A percentile compares a stretch with the other conserved stretches of the same genome.
Conservation (phyloP, 2,329 filamentous ascomycete genomes). For the Fusarium praegraminearum region DNA sequence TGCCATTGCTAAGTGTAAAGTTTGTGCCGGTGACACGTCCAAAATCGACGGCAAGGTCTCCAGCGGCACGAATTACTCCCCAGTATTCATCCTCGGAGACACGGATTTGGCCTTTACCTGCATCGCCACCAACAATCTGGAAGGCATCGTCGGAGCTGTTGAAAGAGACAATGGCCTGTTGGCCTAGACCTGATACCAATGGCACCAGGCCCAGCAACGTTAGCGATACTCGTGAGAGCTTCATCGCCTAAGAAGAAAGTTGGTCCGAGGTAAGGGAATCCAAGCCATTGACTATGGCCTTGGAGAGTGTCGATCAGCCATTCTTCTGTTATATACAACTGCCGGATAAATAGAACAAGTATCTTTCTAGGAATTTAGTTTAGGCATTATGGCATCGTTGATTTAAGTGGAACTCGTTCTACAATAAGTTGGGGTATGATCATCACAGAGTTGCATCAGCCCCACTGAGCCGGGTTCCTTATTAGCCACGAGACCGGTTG, state of each 20-base stretch:
- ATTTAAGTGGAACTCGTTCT: slow-evolving; percentile 20
- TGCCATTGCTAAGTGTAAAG: slow-evolving; percentile 67
- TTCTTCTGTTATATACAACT: slow-evolving; percentile 9
- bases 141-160: slow-evolving; percentile 23
- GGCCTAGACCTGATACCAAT: slow-evolving; percentile 17
- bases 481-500: slow-evolving; percentile 33
- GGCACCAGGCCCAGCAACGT: slow-evolving; percentile 23
- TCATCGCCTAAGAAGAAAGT: slow-evolving; percentile 4
- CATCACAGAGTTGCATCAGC: slow-evolving; percentile 19
- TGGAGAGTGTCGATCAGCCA: background rate
- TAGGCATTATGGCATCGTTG: slow-evolving; percentile 16
- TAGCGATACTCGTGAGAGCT: slow-evolving; percentile 7
- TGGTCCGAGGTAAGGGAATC: background rate
- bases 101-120: slow-evolving; percentile 60
- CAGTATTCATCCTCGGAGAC: slow-evolving; percentile 72
- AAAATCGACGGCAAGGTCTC: slow-evolving; percentile 76
- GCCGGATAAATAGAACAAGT: slow-evolving; percentile 16
- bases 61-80: slow-evolving; percentile 75
- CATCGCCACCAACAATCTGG: slow-evolving; percentile 12
- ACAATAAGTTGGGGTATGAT: slow-evolving; percentile 15
- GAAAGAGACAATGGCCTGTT: slow-evolving; percentile 31
- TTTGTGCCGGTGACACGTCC: slow-evolving; percentile 76
- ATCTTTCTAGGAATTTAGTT: slow-evolving; percentile 11
- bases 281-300: background rate
- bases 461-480: slow-evolving; percentile 26